Conservation (phyloP, 2,329 filamentous ascomycete genomes). For the Byssoonygena ceratinophila region DNA sequence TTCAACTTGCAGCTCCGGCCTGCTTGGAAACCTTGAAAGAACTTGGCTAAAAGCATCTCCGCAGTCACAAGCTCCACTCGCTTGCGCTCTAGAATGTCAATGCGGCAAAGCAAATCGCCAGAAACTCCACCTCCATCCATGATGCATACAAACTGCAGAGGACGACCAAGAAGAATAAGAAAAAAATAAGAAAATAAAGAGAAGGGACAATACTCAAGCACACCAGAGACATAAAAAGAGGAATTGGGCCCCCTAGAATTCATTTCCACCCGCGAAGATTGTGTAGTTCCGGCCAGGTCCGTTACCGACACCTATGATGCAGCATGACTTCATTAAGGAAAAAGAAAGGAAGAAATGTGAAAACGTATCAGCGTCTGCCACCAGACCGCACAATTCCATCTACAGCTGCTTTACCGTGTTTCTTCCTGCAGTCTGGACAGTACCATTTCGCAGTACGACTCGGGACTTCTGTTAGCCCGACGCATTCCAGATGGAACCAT, state of each 20-base stretch:
- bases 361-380: constrained; percentile 25
- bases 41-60: not conserved
- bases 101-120: not conserved
- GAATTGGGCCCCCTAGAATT: too few relatives aligned
- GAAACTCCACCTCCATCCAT: not conserved
- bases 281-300: constrained; percentile 8
- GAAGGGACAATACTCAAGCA: not conserved
- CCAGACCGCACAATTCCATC: constrained; percentile 32
- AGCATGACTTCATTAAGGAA: not conserved
- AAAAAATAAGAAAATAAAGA: not conserved
- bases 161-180: not conserved
- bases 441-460: constrained; percentile 55
- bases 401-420: constrained; percentile 32
- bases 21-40: not conserved
- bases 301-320: constrained; percentile 3
- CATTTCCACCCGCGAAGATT: not conserved
- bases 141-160: not conserved
- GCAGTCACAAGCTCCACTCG: not conserved
- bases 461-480: constrained; percentile 48
- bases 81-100: not conserved
- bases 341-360: not conserved
- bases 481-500: constrained; percentile 57
- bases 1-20: too few relatives aligned
- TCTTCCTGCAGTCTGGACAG: constrained; percentile 51
- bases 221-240: not conserved